Evolutionary conservation across 2,329 filamentous ascomycete genomes (phyloP).

Genomic region (Paraconiothyrium sp.): DNA sequence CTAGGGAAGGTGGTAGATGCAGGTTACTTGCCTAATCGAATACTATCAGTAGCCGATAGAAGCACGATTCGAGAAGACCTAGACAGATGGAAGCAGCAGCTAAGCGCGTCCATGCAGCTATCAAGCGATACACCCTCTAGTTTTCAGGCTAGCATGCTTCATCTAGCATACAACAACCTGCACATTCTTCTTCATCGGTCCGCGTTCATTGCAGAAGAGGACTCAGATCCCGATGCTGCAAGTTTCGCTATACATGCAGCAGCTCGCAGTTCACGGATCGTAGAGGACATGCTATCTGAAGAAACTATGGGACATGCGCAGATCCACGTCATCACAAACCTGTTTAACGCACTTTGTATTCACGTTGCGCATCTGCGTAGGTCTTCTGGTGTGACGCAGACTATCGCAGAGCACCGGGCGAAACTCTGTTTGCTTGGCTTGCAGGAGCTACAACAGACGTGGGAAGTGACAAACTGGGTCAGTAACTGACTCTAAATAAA

Average conservation of each 20-base stretch:
- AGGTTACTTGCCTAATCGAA: slow-evolving; percentile 41
- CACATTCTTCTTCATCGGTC: slow-evolving; percentile 58
- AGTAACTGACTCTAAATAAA: background rate
- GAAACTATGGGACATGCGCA: slow-evolving; percentile 57
- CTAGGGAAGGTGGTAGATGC: slow-evolving; percentile 52
- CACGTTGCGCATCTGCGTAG: slow-evolving; percentile 57
- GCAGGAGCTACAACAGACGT: slow-evolving; percentile 60
- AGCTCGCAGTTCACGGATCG: slow-evolving; percentile 56
- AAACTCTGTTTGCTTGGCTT: slow-evolving; percentile 60
- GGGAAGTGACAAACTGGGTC: slow-evolving; percentile 61
- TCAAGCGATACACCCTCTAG: slow-evolving; percentile 42
- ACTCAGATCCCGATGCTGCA: slow-evolving; percentile 38
- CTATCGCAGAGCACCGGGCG: slow-evolving; percentile 60
- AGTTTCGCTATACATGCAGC: slow-evolving; percentile 58
- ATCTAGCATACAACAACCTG: slow-evolving; percentile 59
- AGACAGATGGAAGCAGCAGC: slow-evolving; percentile 51
- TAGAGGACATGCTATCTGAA: slow-evolving; percentile 59
- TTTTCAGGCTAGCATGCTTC: slow-evolving; percentile 52
- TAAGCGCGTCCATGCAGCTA: slow-evolving; percentile 50
- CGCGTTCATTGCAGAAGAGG: slow-evolving; percentile 51
- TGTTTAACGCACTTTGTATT: slow-evolving; percentile 60
- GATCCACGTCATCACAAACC: slow-evolving; percentile 59
- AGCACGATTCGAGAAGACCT: slow-evolving; percentile 45
- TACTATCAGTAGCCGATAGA: slow-evolving; percentile 28
- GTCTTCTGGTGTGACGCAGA: slow-evolving; percentile 50